Evolutionary conservation across 306 rosid species (phyloP).

Genomic region (Trifolium repens): DNA sequence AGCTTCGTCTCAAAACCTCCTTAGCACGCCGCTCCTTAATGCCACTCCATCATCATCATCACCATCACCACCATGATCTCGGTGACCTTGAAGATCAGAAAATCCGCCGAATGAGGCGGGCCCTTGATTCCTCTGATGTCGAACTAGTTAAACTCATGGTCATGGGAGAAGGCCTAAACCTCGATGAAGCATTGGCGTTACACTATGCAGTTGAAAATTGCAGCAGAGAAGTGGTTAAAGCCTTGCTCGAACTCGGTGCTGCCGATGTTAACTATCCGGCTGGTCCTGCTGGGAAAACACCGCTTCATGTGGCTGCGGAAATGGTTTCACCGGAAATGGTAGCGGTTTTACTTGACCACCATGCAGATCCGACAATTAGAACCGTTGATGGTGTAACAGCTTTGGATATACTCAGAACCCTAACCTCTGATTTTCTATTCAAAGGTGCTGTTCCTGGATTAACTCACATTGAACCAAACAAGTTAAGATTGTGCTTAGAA

Average conservation of each 20-base stretch:
- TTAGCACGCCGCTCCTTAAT: slow-evolving; percentile 64
- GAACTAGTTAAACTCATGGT: slow-evolving; percentile 97
- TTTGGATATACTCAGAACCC: slow-evolving; percentile 90
- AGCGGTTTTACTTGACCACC: slow-evolving; percentile 96
- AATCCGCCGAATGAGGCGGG: slow-evolving; percentile 85
- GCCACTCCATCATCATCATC: slow-evolving; percentile 57
- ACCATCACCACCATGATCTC: slow-evolving; percentile 63
- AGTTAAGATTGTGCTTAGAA: slow-evolving; percentile 86
- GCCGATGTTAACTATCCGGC: slow-evolving; percentile 89
- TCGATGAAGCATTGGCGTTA: slow-evolving; percentile 87
- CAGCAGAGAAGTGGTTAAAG: slow-evolving; percentile 93
- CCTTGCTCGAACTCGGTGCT: slow-evolving; percentile 86
- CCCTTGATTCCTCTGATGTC: slow-evolving; percentile 89
- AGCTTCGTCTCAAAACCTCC: slow-evolving; percentile 89
- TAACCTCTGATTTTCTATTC: slow-evolving; percentile 96
- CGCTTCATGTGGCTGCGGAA: slow-evolving; percentile 83
- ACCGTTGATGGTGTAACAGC: slow-evolving; percentile 86
- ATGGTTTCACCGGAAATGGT: slow-evolving; percentile 99
- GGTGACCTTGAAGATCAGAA: slow-evolving; percentile 88
- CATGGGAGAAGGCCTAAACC: slow-evolving; percentile 97
- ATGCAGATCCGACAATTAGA: slow-evolving; percentile 88
- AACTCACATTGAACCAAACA: slow-evolving; percentile 90
- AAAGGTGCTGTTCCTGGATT: slow-evolving; percentile 98
- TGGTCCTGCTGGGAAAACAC: slow-evolving; percentile 77
- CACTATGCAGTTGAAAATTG: slow-evolving; percentile 92